Conservation (phyloP, 805 yeast genomes). For the Barnettozyma vustinii region DNA sequence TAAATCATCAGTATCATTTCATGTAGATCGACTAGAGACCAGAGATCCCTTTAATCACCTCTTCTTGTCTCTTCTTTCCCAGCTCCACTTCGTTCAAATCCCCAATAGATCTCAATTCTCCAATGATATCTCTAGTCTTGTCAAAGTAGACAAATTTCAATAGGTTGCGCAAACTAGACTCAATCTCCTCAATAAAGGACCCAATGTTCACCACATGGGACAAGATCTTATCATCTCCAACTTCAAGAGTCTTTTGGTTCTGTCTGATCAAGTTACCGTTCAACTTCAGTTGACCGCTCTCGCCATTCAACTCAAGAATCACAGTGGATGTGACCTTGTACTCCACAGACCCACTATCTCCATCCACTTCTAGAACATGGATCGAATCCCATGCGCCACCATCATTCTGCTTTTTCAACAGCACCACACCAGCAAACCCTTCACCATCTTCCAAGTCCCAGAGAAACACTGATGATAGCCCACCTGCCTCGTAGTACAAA, state of each 20-base stretch:
- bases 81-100: constrained; percentile 9
- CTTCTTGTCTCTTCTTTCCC: constrained; percentile 8
- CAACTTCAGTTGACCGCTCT: constrained; percentile 40
- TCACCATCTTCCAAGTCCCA: constrained; percentile 64
- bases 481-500: constrained; percentile 85
- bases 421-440: constrained; percentile 86
- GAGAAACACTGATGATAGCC: constrained; percentile 79
- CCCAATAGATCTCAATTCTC: constrained; percentile 49
- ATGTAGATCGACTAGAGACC: constrained; percentile 1
- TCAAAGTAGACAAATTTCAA: constrained; percentile 94
- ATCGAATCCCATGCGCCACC: constrained; percentile 76
- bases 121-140: constrained; percentile 83
- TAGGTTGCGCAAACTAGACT: constrained; percentile 78
- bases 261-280: constrained; percentile 89
- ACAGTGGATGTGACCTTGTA: constrained; percentile 86
- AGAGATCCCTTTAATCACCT: constrained; percentile 4
- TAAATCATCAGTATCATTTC: not conserved
- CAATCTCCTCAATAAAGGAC: constrained; percentile 78
- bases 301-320: constrained; percentile 56
- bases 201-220: constrained; percentile 88
- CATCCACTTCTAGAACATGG: constrained; percentile 78
- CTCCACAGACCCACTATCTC: constrained; percentile 28
- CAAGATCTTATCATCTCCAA: constrained; percentile 30
- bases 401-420: constrained; percentile 66
- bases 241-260: constrained; percentile 48